A percentile compares a stretch with the other conserved stretches of the same genome.
Conservation (phyloP, 768 basidiomycete species). For the Hortiboletus flavorubellus region DNA sequence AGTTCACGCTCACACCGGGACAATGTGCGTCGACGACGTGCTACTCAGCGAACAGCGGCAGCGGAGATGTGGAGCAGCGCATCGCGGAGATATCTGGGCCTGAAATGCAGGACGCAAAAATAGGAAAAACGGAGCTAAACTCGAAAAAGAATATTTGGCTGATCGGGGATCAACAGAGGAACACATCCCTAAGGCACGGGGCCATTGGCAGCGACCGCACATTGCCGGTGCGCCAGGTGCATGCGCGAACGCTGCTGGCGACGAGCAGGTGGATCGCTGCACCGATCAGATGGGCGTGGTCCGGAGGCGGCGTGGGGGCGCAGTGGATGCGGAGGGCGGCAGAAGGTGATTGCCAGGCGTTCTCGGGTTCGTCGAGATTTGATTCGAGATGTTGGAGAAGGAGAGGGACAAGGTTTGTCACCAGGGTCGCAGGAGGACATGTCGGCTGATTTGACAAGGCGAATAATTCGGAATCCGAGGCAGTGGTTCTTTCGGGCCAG, state of each 20-base stretch:
- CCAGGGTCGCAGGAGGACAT: slow-evolving; percentile 34
- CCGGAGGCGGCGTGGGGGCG: slow-evolving; percentile 3
- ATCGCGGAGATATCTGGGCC: slow-evolving; percentile 31
- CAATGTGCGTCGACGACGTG: neutral
- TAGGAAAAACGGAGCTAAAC: slow-evolving; percentile 32
- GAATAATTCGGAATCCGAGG: slow-evolving; percentile 50
- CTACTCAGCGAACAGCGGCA: slow-evolving; percentile 19
- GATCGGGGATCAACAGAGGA: slow-evolving; percentile 64
- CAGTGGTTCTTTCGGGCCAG: slow-evolving; percentile 27
- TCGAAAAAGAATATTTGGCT: slow-evolving; percentile 37
- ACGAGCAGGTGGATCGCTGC: neutral
- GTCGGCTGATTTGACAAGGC: slow-evolving; percentile 41
- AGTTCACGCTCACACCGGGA: neutral
- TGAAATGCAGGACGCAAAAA: slow-evolving; percentile 14
- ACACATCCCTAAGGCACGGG: slow-evolving; percentile 31
- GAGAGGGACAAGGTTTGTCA: slow-evolving; percentile 31
- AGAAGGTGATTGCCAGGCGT: slow-evolving; percentile 22
- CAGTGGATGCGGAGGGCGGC: slow-evolving; percentile 1
- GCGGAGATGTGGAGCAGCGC: slow-evolving; percentile 4
- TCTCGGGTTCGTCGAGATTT: slow-evolving; percentile 30
- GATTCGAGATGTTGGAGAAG: slow-evolving; percentile 28
- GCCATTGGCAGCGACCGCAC: slow-evolving; percentile 28
- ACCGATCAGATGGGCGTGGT: neutral
- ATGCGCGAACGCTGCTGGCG: neutral
- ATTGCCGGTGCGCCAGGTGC: slow-evolving; percentile 21